A percentile compares a stretch with the other conserved stretches of the same genome.
Conservation (phyloP, 257 asterid genomes). For the Nicotiana tabacum region DNA sequence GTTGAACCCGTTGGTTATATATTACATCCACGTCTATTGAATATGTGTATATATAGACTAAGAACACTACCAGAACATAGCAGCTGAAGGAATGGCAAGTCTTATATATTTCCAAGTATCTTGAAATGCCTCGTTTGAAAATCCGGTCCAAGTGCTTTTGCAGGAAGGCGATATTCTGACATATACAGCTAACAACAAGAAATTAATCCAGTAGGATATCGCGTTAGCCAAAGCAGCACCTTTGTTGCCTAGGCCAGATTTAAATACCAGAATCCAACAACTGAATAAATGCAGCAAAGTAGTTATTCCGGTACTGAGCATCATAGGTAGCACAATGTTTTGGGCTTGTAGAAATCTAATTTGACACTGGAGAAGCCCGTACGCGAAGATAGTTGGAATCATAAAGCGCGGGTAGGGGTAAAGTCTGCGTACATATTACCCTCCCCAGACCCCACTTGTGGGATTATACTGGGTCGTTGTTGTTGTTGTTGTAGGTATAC, state of each 20-base stretch:
- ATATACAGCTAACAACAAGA: constrained; percentile 38
- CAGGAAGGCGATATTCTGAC: constrained; percentile 48
- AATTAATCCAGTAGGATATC: constrained; percentile 58
- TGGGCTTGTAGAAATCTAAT: constrained; percentile 58
- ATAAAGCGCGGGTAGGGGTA: constrained; percentile 40
- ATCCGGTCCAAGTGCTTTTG: constrained; percentile 47
- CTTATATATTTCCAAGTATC: constrained; percentile 44
- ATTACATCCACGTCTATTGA: neutral
- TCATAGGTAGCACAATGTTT: constrained; percentile 64
- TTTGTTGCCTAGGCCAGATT: constrained; percentile 49
- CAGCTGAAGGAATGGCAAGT: constrained; percentile 61
- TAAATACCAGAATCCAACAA: constrained; percentile 54
- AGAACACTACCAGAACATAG: constrained; percentile 47
- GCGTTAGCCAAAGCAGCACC: constrained; percentile 71
- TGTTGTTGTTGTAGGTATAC: too few relatives aligned
- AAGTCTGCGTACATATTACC: too few relatives aligned
- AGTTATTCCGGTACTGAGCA: constrained; percentile 48
- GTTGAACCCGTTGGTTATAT: neutral
- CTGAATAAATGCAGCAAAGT: constrained; percentile 39
- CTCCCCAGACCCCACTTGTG: too few relatives aligned
- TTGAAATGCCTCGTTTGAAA: constrained; percentile 44
- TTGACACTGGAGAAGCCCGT: constrained; percentile 55
- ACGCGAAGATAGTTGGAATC: constrained; percentile 58
- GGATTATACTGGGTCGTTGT: too few relatives aligned
- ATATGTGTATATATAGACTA: neutral